A percentile compares a stretch with the other conserved stretches of the same genome.
These are phyloP conservation scores for Blastocystis sp. DNA, from an alignment of 352 stramenopile genomes.

Conservation along the genomic window DNA sequence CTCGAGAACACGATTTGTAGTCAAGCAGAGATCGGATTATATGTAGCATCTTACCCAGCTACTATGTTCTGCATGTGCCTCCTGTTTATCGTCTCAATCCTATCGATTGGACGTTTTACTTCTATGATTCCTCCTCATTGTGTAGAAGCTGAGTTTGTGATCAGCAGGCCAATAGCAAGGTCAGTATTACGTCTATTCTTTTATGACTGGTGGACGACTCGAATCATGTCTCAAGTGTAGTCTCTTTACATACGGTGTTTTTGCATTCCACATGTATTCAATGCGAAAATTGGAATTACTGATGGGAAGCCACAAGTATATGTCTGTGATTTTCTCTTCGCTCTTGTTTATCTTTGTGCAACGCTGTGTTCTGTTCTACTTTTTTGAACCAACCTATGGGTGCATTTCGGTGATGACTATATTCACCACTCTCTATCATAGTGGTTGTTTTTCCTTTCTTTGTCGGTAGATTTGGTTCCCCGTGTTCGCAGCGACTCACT, in stretches of 20 bases:
- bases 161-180: not conserved
- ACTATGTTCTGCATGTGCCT: not conserved
- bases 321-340: not conserved
- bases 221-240: not conserved
- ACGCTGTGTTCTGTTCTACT: not conserved
- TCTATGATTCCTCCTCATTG: not conserved
- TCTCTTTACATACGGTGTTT: slow-evolving; percentile 29
- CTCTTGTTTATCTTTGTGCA: not conserved
- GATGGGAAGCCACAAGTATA: not conserved
- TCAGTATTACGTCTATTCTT: slow-evolving; percentile 12
- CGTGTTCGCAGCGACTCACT: not conserved
- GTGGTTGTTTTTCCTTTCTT: not conserved
- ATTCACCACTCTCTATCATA: not conserved
- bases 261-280: not conserved
- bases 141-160: not conserved
- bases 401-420: not conserved
- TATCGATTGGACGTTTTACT: not conserved
- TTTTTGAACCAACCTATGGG: not conserved
- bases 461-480: not conserved
- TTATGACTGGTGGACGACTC: not conserved
- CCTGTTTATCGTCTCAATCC: not conserved
- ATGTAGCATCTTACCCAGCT: not conserved
- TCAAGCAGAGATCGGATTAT: not conserved
- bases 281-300: not conserved
- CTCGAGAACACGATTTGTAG: not conserved